Evolutionary conservation across 441 rosid genomes (phyloP), one percentile per base, ranked within the genome.

Genomic region (Populus trichocarpa): DNA sequence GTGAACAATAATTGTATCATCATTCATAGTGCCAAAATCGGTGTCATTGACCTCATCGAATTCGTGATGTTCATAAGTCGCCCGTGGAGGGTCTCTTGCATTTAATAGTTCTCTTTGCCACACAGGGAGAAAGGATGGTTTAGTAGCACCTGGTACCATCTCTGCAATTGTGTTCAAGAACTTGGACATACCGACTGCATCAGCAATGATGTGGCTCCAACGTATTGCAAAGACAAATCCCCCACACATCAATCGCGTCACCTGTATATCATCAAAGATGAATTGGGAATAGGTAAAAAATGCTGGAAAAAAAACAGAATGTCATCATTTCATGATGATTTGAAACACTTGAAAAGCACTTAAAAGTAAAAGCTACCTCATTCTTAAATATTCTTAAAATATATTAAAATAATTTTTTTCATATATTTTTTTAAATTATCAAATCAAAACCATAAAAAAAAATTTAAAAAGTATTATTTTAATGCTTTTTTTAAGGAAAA

Each of bases 141-240:
- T 3, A 2, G 3, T 7, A 13, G 61, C 42, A 25, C 80, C 71
- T 18, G 28, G 2, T 8, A 75, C 71, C 3, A 78, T n/a, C 30
- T 78, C 77, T 2, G n/a, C 59, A 20, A 69, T 38, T 7, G 77
- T 50, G 14, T 50, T 72, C 26, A 78, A 23, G 30, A 78, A 78
- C n/a, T 78, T 65, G 6, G 7, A 23, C 36, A 78, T 10, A 20
- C 81, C 77, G 8, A 67, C 2, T 8, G 67, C 20, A 18, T 78
- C 72, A 66, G 23, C 25, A 57, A 78, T 13, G 1, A 18, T 28
- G 35, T 78, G 81, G 68, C 66, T 78, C 16, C 64, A 35, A 13
- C 81, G 81, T 7, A 78, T 32, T 40, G 81, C 81, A 10, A 78
- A 66, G 23, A 67, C 22, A 36, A 72, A 78, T 32, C 77, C 81